A percentile compares a stretch with the other conserved stretches of the same genome.
Conservation (phyloP, 352 stramenopile species). For the Ophiocytium majus region DNA sequence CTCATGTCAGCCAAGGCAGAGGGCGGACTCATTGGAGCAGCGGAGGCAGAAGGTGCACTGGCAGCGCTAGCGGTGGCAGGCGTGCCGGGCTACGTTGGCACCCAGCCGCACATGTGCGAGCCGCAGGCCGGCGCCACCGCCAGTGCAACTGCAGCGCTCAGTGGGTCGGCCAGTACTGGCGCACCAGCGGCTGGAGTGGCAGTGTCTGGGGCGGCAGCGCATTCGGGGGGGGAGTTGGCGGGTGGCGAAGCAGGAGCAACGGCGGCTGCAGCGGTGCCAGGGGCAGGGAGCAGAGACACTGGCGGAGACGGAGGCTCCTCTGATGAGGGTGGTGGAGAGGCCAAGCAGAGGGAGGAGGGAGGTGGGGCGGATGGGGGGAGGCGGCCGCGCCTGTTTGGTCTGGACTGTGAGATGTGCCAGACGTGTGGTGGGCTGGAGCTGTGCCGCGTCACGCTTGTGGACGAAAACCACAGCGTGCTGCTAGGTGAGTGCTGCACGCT, state of each 20-base stretch:
- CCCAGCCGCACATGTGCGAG: constrained; percentile 13
- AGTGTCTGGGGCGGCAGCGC: constrained; percentile 17
- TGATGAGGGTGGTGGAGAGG: not conserved
- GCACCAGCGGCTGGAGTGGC: not conserved
- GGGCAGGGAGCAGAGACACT: constrained; percentile 25
- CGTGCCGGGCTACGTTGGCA: not conserved
- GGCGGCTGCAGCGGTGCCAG: constrained; percentile 4
- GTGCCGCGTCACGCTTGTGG: constrained; percentile 54
- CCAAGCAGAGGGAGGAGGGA: constrained; percentile 1
- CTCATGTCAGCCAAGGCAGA: not conserved
- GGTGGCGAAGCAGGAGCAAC: too few species aligned
- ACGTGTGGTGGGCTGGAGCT: constrained; percentile 56
- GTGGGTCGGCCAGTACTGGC: not conserved
- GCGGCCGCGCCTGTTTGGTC: constrained; percentile 43
- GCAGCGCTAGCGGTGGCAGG: not conserved
- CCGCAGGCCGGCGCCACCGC: not conserved
- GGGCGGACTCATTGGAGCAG: not conserved
- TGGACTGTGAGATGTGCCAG: constrained; percentile 62
- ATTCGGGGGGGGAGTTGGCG: too few species aligned
- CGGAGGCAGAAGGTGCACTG: not conserved
- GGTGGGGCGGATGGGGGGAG: not conserved
- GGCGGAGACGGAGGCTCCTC: not conserved
- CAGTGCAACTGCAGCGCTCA: not conserved
- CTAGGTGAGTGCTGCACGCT: constrained; percentile 41
- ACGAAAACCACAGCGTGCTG: constrained; percentile 49